Evolutionary conservation across 202 grass and related monocot species (phyloP).

Genomic region (Dendrocalamus latiflorus): DNA sequence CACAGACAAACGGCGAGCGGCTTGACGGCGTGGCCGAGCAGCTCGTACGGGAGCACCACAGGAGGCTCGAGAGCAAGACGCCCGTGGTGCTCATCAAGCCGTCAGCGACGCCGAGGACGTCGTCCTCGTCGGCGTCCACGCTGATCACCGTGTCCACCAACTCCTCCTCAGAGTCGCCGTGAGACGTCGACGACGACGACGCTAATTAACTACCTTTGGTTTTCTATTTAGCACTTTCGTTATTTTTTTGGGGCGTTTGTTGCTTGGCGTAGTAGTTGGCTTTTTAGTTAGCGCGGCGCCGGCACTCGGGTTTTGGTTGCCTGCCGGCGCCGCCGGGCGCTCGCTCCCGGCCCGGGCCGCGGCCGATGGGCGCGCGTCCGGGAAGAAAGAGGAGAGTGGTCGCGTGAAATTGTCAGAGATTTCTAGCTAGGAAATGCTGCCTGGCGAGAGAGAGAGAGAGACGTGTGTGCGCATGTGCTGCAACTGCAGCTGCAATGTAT

Average conservation of each 20-base stretch:
- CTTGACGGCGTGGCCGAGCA: slow-evolving; percentile 53
- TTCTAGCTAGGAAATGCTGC: slow-evolving; percentile 13
- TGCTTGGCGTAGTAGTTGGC: not conserved
- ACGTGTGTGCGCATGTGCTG: not conserved
- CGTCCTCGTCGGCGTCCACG: too few relatives aligned
- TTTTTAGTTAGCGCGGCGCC: slow-evolving; percentile 33
- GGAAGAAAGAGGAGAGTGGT: slow-evolving; percentile 39
- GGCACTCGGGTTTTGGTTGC: slow-evolving; percentile 48
- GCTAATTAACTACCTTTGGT: slow-evolving; percentile 4
- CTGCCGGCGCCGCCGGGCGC: slow-evolving; percentile 36
- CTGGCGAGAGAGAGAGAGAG: not conserved
- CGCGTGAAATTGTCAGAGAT: not conserved
- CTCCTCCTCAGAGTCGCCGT: slow-evolving; percentile 51
- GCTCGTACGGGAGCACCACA: slow-evolving; percentile 57
- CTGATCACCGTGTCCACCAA: too few relatives aligned
- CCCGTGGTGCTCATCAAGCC: slow-evolving; percentile 59
- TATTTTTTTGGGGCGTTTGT: not conserved
- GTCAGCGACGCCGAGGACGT: slow-evolving; percentile 52
- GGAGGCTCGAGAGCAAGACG: slow-evolving; percentile 48
- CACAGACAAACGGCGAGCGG: slow-evolving; percentile 60
- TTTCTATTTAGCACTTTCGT: not conserved
- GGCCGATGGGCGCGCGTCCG: not conserved
- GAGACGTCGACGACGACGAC: not conserved
- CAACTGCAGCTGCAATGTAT: slow-evolving; percentile 18
- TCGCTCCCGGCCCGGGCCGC: slow-evolving; percentile 31